Conservation (phyloP, 257 asterid genomes). For the Euphrasia confusa region DNA sequence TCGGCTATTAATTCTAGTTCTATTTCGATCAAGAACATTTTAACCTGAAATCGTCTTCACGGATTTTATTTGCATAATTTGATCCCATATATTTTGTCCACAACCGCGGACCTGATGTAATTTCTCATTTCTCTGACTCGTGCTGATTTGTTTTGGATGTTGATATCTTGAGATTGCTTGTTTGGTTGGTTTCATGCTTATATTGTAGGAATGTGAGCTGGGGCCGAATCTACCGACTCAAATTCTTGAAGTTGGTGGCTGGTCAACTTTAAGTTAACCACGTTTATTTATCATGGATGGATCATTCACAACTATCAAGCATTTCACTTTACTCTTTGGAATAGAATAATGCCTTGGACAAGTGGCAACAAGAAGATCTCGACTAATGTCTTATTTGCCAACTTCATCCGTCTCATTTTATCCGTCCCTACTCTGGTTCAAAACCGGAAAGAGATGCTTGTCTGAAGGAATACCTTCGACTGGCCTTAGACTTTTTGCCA, state of each 20-base stretch:
- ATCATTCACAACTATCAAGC: conserved; percentile 3
- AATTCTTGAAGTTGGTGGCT: conserved; percentile 20
- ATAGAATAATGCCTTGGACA: background rate
- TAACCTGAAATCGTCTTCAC: background rate
- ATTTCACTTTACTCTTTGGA: background rate
- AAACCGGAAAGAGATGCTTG: too few species aligned
- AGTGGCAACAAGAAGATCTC: background rate
- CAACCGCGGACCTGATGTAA: background rate
- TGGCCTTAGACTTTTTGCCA: too few species aligned
- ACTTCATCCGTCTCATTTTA: too few species aligned
- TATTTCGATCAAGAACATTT: background rate
- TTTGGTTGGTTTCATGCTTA: too few species aligned
- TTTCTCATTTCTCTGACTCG: background rate
- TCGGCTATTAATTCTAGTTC: conserved; percentile 23
- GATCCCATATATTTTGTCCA: too few species aligned
- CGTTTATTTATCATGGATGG: background rate
- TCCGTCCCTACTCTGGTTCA: too few species aligned
- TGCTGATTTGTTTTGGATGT: background rate
- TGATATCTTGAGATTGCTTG: background rate
- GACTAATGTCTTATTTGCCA: too few species aligned
- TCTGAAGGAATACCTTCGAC: too few species aligned
- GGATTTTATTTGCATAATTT: too few species aligned
- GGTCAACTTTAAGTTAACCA: conserved; percentile 13
- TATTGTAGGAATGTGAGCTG: background rate
- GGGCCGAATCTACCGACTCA: conserved; percentile 8